Evolutionary conservation across 345 rosid species (phyloP).

Genomic region (Microcos paniculata): DNA sequence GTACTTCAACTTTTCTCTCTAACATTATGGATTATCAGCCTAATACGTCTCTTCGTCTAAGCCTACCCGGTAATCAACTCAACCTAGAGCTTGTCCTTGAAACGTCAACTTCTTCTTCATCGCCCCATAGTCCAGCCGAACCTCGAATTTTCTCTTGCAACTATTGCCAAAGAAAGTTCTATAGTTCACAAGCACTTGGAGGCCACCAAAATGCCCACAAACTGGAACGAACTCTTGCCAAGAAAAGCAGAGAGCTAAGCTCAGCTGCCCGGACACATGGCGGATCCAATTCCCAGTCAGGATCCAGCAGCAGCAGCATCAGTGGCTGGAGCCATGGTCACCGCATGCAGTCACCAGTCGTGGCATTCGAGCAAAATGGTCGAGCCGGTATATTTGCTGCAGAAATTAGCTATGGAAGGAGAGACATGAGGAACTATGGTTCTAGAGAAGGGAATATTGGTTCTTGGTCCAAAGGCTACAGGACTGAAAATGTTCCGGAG

Average conservation of each 20-base stretch:
- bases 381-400: constrained; percentile 30
- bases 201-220: constrained; percentile 99
- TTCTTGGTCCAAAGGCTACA: constrained; percentile 38
- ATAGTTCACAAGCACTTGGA: constrained; percentile 98
- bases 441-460: constrained; percentile 18
- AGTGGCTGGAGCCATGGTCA: constrained; percentile 18
- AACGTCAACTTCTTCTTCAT: constrained; percentile 49
- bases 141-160: constrained; percentile 83
- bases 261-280: constrained; percentile 31
- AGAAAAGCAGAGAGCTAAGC: constrained; percentile 65
- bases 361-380: constrained; percentile 39
- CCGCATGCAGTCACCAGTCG: constrained; percentile 18
- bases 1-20: background rate
- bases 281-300: constrained; percentile 23
- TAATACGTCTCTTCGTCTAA: constrained; percentile 66
- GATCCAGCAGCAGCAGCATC: background rate
- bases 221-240: constrained; percentile 88
- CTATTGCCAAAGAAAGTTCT: constrained; percentile 88
- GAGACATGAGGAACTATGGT: constrained; percentile 26
- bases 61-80: constrained; percentile 46
- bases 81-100: constrained; percentile 70
- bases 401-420: constrained; percentile 26
- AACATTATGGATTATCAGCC: constrained; percentile 62
- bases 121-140: constrained; percentile 46
- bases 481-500: constrained; percentile 48